Base-by-base conservation (phyloP, 306 rosid species). In the Malus fusca region DNA sequence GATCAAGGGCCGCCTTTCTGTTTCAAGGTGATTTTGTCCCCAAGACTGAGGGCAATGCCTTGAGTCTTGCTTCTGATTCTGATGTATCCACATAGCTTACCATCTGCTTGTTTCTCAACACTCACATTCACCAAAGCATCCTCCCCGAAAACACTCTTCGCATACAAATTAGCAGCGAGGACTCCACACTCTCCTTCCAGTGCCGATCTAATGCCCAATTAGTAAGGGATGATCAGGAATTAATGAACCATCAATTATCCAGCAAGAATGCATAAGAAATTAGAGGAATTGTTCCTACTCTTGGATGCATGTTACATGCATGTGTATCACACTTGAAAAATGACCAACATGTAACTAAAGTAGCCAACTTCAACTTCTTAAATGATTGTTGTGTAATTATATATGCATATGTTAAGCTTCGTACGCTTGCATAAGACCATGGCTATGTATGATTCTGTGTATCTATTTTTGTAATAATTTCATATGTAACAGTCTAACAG, bases 51-150 rank as follows among this genome's bases (percentile, higher is more conserved):
- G 69, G 98, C 99, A 76, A 96, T 96, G 68, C 99, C 99, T 81
- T 96, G 99, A 70, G 99, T 96, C 86, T 96, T 96, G 86, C 99
- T 96, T 87, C 99, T 92, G 82, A 96, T 96, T 84, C 99, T 88
- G 84, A 96, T 96, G 86, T 90, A 96, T 67, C 99, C 99, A 74
- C 91, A 85, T 76, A 96, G 89, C 89, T 96, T 96, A 56, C 85
- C 91, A 62, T 96, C 99, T 46, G 79, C 59, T 85, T 90, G 98
- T 79, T 92, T 96, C 87, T 96, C 99, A 37, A 96, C 81, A 82
- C 99, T 96, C 85, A 96, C 82, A 82, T 96, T 96, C 79, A 92
- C 99, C 81, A 96, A 71, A 55, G 99, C 99, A 82, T 96, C 99
- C 83, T 96, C 99, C 76, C 99, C 99, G 56, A 96, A 96, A 48